Conservation (phyloP, 2,329 filamentous ascomycete genomes). For the Hortaea werneckii region DNA sequence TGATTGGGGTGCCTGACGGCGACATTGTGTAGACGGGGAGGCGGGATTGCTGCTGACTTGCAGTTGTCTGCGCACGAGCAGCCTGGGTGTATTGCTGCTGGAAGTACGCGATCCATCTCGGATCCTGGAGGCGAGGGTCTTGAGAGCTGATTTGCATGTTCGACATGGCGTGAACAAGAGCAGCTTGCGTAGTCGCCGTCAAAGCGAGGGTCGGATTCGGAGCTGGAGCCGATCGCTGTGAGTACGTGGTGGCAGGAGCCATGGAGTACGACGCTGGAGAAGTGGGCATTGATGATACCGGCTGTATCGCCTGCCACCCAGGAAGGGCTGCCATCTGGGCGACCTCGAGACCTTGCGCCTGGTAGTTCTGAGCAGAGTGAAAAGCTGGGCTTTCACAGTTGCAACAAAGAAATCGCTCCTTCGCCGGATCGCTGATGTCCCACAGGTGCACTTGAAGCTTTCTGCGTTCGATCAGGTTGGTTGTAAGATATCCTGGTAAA, state of each 20-base stretch:
- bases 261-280: conserved; percentile 1
- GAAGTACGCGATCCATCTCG: background rate
- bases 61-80: background rate
- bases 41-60: background rate
- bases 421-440: conserved; percentile 13
- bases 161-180: conserved; percentile 1
- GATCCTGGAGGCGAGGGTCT: conserved; percentile 4
- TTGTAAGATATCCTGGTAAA: conserved; percentile 16
- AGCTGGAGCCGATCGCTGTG: background rate
- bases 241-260: background rate
- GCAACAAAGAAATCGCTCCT: conserved; percentile 11
- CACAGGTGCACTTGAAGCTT: conserved; percentile 18
- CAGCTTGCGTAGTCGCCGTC: background rate
- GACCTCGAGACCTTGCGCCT: background rate
- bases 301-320: conserved; percentile 8
- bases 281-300: background rate
- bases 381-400: conserved; percentile 12
- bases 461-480: conserved; percentile 12
- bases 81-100: background rate
- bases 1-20: conserved; percentile 16
- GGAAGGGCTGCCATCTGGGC: conserved; percentile 7
- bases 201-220: background rate
- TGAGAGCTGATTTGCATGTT: conserved; percentile 1
- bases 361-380: conserved; percentile 4
- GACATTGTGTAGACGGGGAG: background rate